Conservation (phyloP, 345 rosid species). For the Eucalyptus victrix region DNA sequence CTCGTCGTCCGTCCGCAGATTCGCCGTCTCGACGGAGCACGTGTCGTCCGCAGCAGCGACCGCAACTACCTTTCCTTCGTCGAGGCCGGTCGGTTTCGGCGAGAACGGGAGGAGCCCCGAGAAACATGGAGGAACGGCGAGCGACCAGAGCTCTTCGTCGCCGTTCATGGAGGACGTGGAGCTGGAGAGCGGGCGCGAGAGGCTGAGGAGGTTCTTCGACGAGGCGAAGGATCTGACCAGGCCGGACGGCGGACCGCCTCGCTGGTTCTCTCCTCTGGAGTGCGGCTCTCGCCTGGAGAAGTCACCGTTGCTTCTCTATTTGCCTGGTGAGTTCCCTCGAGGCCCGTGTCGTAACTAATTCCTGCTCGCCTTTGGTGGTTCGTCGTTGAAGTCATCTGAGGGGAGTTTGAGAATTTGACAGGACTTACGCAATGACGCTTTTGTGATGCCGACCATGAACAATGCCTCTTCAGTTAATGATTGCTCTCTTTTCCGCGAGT, state of each 20-base stretch:
- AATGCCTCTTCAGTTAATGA: not conserved
- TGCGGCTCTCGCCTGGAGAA: conserved; percentile 26
- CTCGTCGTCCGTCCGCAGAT: not conserved
- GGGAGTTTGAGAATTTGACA: not conserved
- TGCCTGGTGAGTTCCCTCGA: conserved; percentile 38
- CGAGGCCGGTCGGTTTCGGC: not conserved
- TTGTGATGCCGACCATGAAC: not conserved
- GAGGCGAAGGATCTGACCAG: conserved; percentile 26
- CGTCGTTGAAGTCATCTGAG: not conserved
- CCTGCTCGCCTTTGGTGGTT: not conserved
- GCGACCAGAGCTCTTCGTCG: not conserved
- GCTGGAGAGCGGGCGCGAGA: not conserved
- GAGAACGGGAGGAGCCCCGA: not conserved
- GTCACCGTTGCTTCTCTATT: conserved; percentile 60
- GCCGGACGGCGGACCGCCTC: conserved; percentile 47
- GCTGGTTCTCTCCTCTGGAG: conserved; percentile 71
- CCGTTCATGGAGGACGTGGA: not conserved
- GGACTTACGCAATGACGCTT: not conserved
- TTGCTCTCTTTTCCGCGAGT: not conserved
- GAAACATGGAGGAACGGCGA: not conserved
- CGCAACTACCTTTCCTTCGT: not conserved
- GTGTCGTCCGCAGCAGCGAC: not conserved
- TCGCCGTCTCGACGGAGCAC: conserved; percentile 2
- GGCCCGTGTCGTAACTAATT: not conserved
- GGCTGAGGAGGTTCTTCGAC: conserved; percentile 33